Percentiles rank a stretch among this genome's conserved stretches.
Conservation (phyloP, 2,329 filamentous ascomycete genomes). For the Trichoderma gracile region DNA sequence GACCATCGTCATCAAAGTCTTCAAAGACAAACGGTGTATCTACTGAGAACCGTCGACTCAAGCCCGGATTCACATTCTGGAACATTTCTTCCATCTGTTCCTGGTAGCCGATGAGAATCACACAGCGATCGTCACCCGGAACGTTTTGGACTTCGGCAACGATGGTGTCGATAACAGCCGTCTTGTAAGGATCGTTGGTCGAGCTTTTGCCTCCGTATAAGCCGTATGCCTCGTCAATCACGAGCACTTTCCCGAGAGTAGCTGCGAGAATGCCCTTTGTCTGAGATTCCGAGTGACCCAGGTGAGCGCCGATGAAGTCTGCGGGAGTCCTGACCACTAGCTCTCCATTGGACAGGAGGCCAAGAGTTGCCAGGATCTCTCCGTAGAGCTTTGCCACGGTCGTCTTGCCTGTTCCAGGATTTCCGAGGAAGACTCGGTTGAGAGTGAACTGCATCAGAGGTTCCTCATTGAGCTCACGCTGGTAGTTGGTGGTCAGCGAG, state of each 20-base stretch:
- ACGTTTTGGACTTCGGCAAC: slow-evolving; percentile 71
- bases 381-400: slow-evolving; percentile 74
- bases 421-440: slow-evolving; percentile 70
- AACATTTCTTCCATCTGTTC: slow-evolving; percentile 72
- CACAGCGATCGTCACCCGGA: slow-evolving; percentile 70
- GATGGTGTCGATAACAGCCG: slow-evolving; percentile 70
- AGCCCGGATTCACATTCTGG: slow-evolving; percentile 70
- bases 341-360: slow-evolving; percentile 67
- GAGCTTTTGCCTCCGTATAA: slow-evolving; percentile 47
- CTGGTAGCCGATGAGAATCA: slow-evolving; percentile 70
- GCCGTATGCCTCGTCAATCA: slow-evolving; percentile 80
- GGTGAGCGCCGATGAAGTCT: slow-evolving; percentile 65
- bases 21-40: slow-evolving; percentile 66
- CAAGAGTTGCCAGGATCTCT: slow-evolving; percentile 65
- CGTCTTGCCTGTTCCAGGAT: slow-evolving; percentile 75
- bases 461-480: slow-evolving; percentile 64
- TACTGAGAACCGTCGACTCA: slow-evolving; percentile 65
- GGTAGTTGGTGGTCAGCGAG: slow-evolving; percentile 63
- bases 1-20: slow-evolving; percentile 62
- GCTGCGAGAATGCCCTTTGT: slow-evolving; percentile 71
- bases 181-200: slow-evolving; percentile 51
- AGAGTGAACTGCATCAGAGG: slow-evolving; percentile 60
- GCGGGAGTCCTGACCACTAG: slow-evolving; percentile 71
- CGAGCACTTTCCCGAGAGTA: slow-evolving; percentile 70
- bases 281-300: slow-evolving; percentile 69